Evolutionary conservation across 371 early-diverging fungal genomes (phyloP), one percentile per base, ranked within the genome.

Genomic region (Umbelopsis sp.): DNA sequence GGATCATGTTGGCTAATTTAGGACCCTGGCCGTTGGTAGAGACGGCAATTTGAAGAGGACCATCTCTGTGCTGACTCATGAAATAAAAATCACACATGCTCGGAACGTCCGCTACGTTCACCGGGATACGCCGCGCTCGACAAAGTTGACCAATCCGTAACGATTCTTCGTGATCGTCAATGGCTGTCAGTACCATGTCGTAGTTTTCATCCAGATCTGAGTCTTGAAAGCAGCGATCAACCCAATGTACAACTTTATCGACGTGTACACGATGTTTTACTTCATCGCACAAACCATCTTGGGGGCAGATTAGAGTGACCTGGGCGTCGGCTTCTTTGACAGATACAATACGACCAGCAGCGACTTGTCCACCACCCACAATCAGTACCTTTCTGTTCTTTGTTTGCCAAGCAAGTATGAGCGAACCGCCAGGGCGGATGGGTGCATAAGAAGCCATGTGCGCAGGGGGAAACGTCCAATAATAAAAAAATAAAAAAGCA

Each of bases 1-100:
- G 85, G 38, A 97, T 84, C 71, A 93, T 82, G 70, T 90, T 93
- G 24, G 93, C 96, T 50, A 96, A 71, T 50, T 94, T 86, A 9
- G 97, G 97, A 1, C 94, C 96, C 72, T 93, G 86, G 0, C 95
- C 95, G 50, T 95, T 95, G 3, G 96, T 95, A 22, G 95, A 93
- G 22, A 97, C 93, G 0, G 94, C 95, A 63, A 97, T 86, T 72
- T 96, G 95, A 22, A 94, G 81, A 32, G 92, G 89, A 24, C 92
- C 92, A 68, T 94, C 94, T 5, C 94, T 82, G 70, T 92, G 91
- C 35, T 89, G 91, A 29, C 94, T 92, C 89, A 94, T 94, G 75
- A 96, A 96, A 76, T 91, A 95, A 73, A 97, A 96, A 72, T 97
- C 96, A 76, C 96, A 97, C 74, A 93, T 80, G 18, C 91, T 89